These are phyloP conservation scores for Tolypocladium tropicale DNA, from an alignment of 2,329 filamentous ascomycete genomes.

Conservation along the genomic window DNA sequence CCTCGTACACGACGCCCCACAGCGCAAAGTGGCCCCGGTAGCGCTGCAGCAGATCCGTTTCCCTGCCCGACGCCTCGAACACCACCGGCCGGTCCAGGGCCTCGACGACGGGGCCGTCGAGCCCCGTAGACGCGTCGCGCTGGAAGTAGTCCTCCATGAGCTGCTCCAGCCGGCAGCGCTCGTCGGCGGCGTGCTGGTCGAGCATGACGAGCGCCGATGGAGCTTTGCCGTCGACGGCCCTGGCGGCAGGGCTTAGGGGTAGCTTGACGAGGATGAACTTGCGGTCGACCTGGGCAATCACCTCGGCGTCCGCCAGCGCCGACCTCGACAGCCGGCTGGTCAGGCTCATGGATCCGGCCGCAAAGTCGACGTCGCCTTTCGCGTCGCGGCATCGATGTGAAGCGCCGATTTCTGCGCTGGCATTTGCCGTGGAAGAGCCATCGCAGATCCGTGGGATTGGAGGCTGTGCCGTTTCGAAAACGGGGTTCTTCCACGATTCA, in stretches of 20 bases:
- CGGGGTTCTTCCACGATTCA: slow-evolving; percentile 62
- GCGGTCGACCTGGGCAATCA: slow-evolving; percentile 75
- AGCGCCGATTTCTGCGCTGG: neutral
- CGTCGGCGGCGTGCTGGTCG: slow-evolving; percentile 93
- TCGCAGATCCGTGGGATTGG: slow-evolving; percentile 31
- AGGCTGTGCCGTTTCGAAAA: slow-evolving; percentile 47
- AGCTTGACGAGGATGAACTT: slow-evolving; percentile 78
- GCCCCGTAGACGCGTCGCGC: neutral
- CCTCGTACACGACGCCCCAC: slow-evolving; percentile 68
- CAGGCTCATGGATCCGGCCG: slow-evolving; percentile 16
- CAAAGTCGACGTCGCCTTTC: slow-evolving; percentile 14
- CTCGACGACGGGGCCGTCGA: slow-evolving; percentile 19
- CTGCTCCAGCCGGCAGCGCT: slow-evolving; percentile 68
- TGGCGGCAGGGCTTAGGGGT: slow-evolving; percentile 10
- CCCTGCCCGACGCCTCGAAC: slow-evolving; percentile 55
- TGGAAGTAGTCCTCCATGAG: slow-evolving; percentile 50
- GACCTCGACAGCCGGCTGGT: slow-evolving; percentile 48
- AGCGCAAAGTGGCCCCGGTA: slow-evolving; percentile 47
- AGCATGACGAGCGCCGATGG: slow-evolving; percentile 60
- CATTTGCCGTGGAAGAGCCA: neutral
- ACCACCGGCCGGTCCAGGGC: slow-evolving; percentile 41
- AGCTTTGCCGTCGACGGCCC: neutral
- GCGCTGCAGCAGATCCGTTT: slow-evolving; percentile 46
- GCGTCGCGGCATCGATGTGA: slow-evolving; percentile 3
- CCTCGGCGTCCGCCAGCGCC: slow-evolving; percentile 46